Percentiles rank a stretch among this genome's conserved stretches.
These are phyloP conservation scores for Coemansia sp. DNA, from an alignment of 192 early-diverging fungal species.

Conservation along the genomic window DNA sequence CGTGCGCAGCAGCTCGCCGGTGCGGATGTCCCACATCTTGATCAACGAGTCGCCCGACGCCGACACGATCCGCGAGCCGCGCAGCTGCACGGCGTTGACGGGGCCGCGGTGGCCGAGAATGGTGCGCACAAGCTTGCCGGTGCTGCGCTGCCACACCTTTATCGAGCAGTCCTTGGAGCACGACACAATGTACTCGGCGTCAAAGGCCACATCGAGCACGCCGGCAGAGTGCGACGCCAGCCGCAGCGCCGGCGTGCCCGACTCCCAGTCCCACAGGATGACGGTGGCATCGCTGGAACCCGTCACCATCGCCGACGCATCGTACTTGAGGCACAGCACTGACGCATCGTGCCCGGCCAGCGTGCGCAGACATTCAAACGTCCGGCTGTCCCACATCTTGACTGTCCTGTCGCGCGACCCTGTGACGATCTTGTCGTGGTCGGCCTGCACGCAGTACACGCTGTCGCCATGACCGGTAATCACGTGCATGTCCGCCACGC, in stretches of 20 bases:
- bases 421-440: constrained; percentile 71
- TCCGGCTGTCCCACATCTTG: constrained; percentile 79
- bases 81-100: constrained; percentile 89
- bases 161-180: constrained; percentile 95
- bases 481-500: constrained; percentile 52
- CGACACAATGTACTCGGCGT: constrained; percentile 69
- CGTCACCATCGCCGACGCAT: constrained; percentile 69
- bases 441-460: constrained; percentile 90
- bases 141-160: constrained; percentile 78
- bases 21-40: constrained; percentile 77
- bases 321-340: constrained; percentile 83
- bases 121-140: constrained; percentile 62
- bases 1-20: constrained; percentile 70
- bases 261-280: constrained; percentile 79
- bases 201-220: constrained; percentile 88
- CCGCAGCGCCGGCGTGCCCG: constrained; percentile 39
- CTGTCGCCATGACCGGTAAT: constrained; percentile 80
- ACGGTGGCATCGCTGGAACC: constrained; percentile 88
- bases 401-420: constrained; percentile 77
- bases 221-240: constrained; percentile 78
- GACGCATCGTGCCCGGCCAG: constrained; percentile 68
- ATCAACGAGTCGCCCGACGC: constrained; percentile 83
- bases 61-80: constrained; percentile 69
- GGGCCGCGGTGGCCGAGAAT: constrained; percentile 87
- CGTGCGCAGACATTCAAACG: constrained; percentile 59